Evolutionary conservation across 306 rosid genomes (phyloP).

Genomic region (Geum urbanum): DNA sequence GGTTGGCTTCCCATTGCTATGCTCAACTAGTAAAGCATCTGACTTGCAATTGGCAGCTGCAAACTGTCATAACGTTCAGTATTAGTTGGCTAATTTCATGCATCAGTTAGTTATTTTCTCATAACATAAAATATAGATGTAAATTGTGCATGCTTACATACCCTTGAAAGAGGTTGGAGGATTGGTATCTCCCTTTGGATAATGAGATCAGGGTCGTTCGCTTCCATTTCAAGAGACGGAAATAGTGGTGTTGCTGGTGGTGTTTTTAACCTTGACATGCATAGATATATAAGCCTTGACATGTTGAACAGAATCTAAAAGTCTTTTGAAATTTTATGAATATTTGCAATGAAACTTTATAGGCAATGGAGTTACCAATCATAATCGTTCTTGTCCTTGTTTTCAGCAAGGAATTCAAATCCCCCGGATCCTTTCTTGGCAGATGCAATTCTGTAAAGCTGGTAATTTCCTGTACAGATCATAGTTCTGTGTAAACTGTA

Average conservation of each 20-base stretch:
- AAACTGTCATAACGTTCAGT: constrained; percentile 26
- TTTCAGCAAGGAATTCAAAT: constrained; percentile 42
- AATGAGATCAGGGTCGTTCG: constrained; percentile 36
- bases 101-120: background rate
- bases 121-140: background rate
- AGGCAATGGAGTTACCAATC: constrained; percentile 48
- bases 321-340: no score
- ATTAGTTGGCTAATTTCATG: background rate
- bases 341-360: no score
- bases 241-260: constrained; percentile 93
- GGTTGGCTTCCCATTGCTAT: constrained; percentile 29
- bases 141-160: constrained; percentile 19
- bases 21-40: constrained; percentile 25
- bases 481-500: no score
- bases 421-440: constrained; percentile 47
- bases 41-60: constrained; percentile 32
- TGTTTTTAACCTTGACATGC: constrained; percentile 61
- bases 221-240: constrained; percentile 88
- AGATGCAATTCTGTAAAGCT: constrained; percentile 53
- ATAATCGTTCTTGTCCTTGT: constrained; percentile 49
- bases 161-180: constrained; percentile 48
- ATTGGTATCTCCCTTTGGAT: constrained; percentile 49
- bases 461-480: constrained; percentile 39
- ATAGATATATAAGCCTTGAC: background rate
- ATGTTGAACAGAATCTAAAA: no score